Conservation (phyloP, 83 land plant species). For the Picea mariana region DNA sequence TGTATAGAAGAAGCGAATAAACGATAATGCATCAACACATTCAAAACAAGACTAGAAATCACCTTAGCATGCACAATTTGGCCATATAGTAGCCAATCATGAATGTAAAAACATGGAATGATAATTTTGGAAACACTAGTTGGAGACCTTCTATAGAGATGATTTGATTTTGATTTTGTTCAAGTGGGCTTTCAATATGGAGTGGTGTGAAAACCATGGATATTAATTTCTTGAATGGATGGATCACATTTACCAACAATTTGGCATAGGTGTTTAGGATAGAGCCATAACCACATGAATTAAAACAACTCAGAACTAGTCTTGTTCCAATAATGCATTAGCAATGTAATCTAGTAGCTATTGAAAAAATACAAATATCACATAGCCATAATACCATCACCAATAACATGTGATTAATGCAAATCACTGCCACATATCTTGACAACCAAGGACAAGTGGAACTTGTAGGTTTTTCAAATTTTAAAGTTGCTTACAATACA, state of each 20-base stretch:
- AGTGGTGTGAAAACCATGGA: constrained; percentile 95
- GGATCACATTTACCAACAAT: constrained; percentile 65
- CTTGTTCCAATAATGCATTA: too few relatives aligned
- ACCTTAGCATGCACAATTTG: constrained; percentile 42
- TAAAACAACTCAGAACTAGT: constrained; percentile 45
- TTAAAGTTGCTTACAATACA: too few relatives aligned
- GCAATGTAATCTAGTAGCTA: too few relatives aligned
- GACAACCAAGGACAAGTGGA: too few relatives aligned
- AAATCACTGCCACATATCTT: too few relatives aligned
- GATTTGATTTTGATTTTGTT: constrained; percentile 66
- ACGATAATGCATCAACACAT: background rate
- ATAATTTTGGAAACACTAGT: constrained; percentile 57
- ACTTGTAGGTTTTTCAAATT: too few relatives aligned
- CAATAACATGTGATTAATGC: too few relatives aligned
- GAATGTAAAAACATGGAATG: constrained; percentile 71
- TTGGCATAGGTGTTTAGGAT: constrained; percentile 87
- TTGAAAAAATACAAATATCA: too few relatives aligned
- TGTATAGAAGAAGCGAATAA: background rate
- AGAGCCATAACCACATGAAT: constrained; percentile 79
- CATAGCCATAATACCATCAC: too few relatives aligned
- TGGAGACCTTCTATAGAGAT: constrained; percentile 59
- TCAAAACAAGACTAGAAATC: background rate
- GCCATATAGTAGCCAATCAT: constrained; percentile 78
- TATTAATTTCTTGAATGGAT: constrained; percentile 84
- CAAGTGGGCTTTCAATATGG: constrained; percentile 95